Evolutionary conservation across 768 basidiomycete genomes (phyloP).

Genomic region (Xanthoconium stramineum): DNA sequence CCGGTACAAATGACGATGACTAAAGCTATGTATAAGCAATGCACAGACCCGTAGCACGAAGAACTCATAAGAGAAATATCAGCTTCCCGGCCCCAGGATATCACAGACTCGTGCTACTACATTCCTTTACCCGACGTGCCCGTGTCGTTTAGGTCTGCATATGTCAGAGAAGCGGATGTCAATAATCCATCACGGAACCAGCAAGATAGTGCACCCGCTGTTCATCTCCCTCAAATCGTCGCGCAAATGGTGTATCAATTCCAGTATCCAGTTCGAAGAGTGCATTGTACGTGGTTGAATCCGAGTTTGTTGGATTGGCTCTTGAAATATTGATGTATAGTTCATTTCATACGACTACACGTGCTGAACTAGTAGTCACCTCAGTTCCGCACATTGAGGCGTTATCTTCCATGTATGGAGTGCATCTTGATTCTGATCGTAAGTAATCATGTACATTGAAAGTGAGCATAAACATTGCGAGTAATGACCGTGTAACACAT

Average conservation of each 20-base stretch:
- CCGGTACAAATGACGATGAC: too few species aligned
- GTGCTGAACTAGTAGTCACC: neutral
- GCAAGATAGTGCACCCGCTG: slow-evolving; percentile 12
- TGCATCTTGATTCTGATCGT: too few species aligned
- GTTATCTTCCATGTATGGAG: too few species aligned
- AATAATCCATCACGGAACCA: slow-evolving; percentile 14
- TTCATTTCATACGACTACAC: slow-evolving; percentile 7
- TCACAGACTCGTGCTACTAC: slow-evolving; percentile 16
- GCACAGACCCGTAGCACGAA: too few species aligned
- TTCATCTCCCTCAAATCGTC: slow-evolving; percentile 22
- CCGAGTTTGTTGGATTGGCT: neutral
- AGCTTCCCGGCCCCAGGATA: too few species aligned
- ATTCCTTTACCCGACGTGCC: slow-evolving; percentile 13
- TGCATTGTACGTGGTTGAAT: slow-evolving; percentile 18
- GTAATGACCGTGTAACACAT: too few species aligned
- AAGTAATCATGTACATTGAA: too few species aligned
- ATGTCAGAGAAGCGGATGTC: slow-evolving; percentile 21
- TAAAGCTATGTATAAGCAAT: too few species aligned
- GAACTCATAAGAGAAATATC: too few species aligned
- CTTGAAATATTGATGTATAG: slow-evolving; percentile 4
- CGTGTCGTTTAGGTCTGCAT: slow-evolving; percentile 17
- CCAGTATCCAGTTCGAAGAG: slow-evolving; percentile 23
- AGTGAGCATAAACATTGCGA: too few species aligned
- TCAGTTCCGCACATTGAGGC: too few species aligned
- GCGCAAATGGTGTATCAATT: slow-evolving; percentile 20